Conservation (phyloP, 2,329 filamentous ascomycete genomes). For the Fusarium sp. region DNA sequence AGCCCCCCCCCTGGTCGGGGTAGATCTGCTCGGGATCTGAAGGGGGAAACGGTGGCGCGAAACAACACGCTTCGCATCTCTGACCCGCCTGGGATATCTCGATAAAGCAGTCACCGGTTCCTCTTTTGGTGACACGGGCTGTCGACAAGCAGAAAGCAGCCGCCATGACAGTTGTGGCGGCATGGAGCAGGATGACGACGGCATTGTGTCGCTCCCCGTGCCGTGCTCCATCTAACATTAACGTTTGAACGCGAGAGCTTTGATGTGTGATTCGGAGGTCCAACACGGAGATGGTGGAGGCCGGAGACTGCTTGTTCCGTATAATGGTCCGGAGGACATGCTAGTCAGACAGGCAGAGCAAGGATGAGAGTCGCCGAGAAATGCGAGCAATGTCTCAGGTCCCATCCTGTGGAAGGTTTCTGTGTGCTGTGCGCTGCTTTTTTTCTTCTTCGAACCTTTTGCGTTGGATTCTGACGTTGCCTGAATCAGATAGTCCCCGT, state of each 20-base stretch:
- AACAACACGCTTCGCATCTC: constrained; percentile 21
- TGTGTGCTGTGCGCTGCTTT: constrained; percentile 1
- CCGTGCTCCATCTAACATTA: constrained; percentile 14
- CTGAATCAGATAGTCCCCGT: constrained; percentile 23
- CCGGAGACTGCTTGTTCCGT: constrained; percentile 14
- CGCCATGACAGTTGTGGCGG: constrained; percentile 40
- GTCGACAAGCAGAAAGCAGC: background rate
- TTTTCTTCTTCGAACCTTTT: constrained; percentile 1
- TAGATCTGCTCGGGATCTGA: constrained; percentile 33
- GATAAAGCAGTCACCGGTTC: constrained; percentile 25
- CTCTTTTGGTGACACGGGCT: constrained; percentile 7
- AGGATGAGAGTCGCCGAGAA: constrained; percentile 27
- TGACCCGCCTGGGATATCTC: constrained; percentile 23
- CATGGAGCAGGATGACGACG: constrained; percentile 15
- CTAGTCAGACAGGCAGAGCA: constrained; percentile 26
- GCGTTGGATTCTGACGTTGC: constrained; percentile 10
- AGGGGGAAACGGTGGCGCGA: constrained; percentile 26
- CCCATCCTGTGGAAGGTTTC: constrained; percentile 15
- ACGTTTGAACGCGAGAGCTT: constrained; percentile 2
- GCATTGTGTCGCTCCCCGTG: constrained; percentile 14
- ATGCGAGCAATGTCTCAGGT: constrained; percentile 16
- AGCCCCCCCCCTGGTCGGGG: background rate
- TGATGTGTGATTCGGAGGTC: constrained; percentile 2
- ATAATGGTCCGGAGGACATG: constrained; percentile 28
- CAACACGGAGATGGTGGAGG: constrained; percentile 24